Evolutionary conservation across 371 early-diverging fungal species (phyloP), one percentile per base, ranked within the genome.

Genomic region (Circinella umbellata): DNA sequence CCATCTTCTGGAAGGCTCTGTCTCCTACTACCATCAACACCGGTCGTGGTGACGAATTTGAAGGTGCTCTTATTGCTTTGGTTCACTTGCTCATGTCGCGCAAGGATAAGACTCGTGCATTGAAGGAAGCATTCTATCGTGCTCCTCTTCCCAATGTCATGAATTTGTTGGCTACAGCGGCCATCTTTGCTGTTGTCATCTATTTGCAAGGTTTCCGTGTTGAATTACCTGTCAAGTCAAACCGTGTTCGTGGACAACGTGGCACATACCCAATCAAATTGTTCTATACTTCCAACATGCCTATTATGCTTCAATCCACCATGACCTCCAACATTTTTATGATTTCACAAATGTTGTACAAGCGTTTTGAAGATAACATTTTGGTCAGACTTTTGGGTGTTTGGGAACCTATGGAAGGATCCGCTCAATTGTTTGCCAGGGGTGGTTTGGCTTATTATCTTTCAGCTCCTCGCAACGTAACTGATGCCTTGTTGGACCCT

Each of bases 281-380:
- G 64, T 98, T 99, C 82, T 99, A 99, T 88, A 98, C 99, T 55
- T 98, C 99, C 76, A 99, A 97, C 88, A 99, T 98, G 97, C 99
- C 99, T 64, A 95, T 99, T 76, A 99, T 99, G 95, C 91, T 99
- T 69, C 99, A 99, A 86, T 97, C 98, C 47, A 96, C 99, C 61
- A 88, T 99, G 71, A 92, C 95, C 57, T 95, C 98, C 76, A 95
- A 99, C 80, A 86, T 98, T 72, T 98, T 95, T 83, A 91, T 98
- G 84, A 89, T 99, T 77, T 98, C 99, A 18, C 98, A 98, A 87
- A 88, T 98, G 80, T 89, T 99, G 59, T 98, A 91, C 89, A 93
- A 90, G 80, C 90, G 95, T 68, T 99, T 96, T 89, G 98, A 99
- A 4, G 91, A 95, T 54, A 97, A 95, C 86, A 86, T 99, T 47